Evolutionary conservation across 169 alveolate genomes (phyloP), one percentile per base, ranked within the genome.

Genomic region (Eimeria sp.): DNA sequence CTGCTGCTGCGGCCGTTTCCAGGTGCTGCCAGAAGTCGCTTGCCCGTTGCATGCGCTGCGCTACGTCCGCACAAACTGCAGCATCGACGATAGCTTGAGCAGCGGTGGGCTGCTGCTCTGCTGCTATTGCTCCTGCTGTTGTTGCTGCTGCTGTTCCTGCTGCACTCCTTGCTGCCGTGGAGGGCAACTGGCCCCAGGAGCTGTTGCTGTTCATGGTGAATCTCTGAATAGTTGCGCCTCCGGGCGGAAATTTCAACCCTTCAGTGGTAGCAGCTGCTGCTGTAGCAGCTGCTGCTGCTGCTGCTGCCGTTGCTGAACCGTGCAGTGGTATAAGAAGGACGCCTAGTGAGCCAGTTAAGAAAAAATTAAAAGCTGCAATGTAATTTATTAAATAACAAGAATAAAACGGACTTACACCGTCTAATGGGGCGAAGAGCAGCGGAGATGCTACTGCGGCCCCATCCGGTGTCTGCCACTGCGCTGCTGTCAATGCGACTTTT

Each of bases 1-100:
- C 91, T 30, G 58, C 58, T 54, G 91, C 76, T 83, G 91, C 91
- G 54, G 91, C 91, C 58, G 91, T 76, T 54, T 83, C 91, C 6
- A 83, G 91, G 10, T 83, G 72, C 76, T 45, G 49, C 91, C 91
- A 83, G 57, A 83, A 57, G 76, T 14, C 49, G 57, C 54, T 58
- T 54, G 76, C 91, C 18, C 54, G 76, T 47, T 83, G 91, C 76
- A 83, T 83, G 91, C 91, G 91, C 58, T 27, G 25, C 45, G 76
- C 91, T 22, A 27, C 22, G n/a, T 83, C 75, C 4, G 76, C 76
- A 16, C 72, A 30, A 30, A 51, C 30, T 34, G 54, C 91, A 54
- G 75, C 76, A 54, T 18, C n/a, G 9, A 80, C 67, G 63, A 70
- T 65, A 14, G n/a, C 49, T 30, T 49, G 49, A 9, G 89, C 70